Conservation (phyloP, 495 filamentous ascomycete species). For the Neurospora tetraspora region DNA sequence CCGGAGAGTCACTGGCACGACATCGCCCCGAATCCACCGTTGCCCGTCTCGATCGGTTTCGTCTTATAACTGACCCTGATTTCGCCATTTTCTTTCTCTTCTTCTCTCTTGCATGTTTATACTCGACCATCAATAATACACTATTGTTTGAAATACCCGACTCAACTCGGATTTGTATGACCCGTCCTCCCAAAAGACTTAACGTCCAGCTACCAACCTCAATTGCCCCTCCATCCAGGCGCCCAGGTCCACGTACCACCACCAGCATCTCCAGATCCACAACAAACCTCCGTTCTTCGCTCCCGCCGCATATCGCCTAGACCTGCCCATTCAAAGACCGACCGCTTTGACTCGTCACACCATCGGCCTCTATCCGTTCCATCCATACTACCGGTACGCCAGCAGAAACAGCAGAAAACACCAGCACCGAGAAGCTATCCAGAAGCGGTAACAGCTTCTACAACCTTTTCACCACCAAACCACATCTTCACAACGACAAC, state of each 20-base stretch:
- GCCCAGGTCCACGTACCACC: not conserved
- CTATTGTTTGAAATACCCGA: not conserved
- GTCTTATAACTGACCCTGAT: not conserved
- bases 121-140: not conserved
- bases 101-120: not conserved
- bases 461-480: not conserved
- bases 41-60: not conserved
- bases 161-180: not conserved
- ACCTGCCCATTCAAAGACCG: not conserved
- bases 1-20: not conserved
- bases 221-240: not conserved
- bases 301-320: not conserved
- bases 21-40: not conserved
- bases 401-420: not conserved
- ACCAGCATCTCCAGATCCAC: not conserved
- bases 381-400: not conserved
- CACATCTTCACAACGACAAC: not conserved
- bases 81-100: not conserved
- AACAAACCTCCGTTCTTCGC: not conserved
- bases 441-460: not conserved
- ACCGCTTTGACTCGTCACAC: not conserved
- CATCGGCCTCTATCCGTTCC: not conserved
- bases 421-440: not conserved
- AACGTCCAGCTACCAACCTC: not conserved
- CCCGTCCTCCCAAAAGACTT: not conserved